phyloP scores from a whole-genome alignment of 768 basidiomycete species.

The Cystofilobasidium capitatum region DNA sequence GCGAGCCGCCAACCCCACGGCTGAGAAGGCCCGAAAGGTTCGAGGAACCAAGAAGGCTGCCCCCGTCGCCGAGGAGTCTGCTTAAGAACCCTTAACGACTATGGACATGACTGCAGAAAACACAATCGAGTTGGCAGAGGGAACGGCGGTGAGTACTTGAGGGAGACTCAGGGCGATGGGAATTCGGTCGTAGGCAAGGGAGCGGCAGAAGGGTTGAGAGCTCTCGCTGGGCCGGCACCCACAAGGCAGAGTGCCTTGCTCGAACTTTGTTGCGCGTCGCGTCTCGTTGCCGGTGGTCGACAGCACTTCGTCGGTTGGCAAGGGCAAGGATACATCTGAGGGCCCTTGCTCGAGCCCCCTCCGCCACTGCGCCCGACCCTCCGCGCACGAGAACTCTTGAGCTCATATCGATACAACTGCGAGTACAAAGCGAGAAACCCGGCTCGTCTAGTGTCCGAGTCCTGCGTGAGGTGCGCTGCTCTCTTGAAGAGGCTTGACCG shows the following conservation, averaged over 20 bases:
- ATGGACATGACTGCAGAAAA: constrained; percentile 3
- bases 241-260: too few relatives aligned
- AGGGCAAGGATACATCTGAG: too few relatives aligned
- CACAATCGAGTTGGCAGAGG: neutral
- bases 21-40: constrained; percentile 15
- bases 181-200: neutral
- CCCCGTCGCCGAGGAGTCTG: constrained; percentile 15
- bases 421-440: too few relatives aligned
- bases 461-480: neutral
- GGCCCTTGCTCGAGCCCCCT: too few relatives aligned
- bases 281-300: too few relatives aligned
- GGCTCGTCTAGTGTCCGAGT: neutral
- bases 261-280: too few relatives aligned
- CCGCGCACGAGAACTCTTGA: neutral
- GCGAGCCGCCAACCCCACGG: constrained; percentile 18
- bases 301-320: too few relatives aligned
- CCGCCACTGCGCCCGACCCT: too few relatives aligned
- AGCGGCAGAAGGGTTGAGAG: too few relatives aligned
- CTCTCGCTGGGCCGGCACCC: too few relatives aligned
- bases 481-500: neutral
- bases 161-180: too few relatives aligned
- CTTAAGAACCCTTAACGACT: constrained; percentile 9
- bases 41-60: constrained; percentile 18
- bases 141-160: neutral
- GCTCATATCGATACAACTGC: neutral